phyloP scores from a whole-genome alignment of 164 flowering plant species.

The Tinospora cordifolia region DNA sequence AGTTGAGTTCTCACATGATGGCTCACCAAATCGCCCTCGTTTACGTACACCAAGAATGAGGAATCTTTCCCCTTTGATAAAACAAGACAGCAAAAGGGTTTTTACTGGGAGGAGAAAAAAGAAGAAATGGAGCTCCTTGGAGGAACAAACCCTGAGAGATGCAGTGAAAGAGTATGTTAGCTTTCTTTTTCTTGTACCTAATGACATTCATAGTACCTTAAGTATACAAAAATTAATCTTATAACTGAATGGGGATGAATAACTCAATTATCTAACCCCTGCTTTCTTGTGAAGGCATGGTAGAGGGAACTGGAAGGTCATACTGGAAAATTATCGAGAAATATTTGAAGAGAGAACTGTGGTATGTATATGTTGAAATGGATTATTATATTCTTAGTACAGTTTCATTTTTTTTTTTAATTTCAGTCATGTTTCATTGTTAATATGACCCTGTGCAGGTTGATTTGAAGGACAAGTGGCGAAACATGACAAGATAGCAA shows the following conservation, averaged over 20 bases:
- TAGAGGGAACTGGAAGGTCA: conserved; percentile 59
- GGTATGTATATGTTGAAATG: conserved; percentile 24
- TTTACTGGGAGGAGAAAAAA: conserved; percentile 33
- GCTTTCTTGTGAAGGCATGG: conserved; percentile 35
- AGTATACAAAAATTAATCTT: not conserved
- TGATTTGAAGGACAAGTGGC: conserved; percentile 80
- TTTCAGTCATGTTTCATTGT: not conserved
- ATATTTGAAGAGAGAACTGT: conserved; percentile 52
- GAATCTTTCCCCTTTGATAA: conserved; percentile 45
- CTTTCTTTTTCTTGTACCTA: not conserved
- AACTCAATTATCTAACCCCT: conserved; percentile 1
- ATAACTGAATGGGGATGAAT: not conserved
- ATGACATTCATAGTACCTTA: not conserved
- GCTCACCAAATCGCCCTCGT: conserved; percentile 16
- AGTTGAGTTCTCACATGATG: conserved; percentile 26
- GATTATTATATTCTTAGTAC: not conserved
- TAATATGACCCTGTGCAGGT: conserved; percentile 27
- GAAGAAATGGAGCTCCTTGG: conserved; percentile 51
- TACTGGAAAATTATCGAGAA: conserved; percentile 28
- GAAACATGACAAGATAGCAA: conserved; percentile 32
- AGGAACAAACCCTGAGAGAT: conserved; percentile 61
- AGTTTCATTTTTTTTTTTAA: not conserved
- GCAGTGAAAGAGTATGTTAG: conserved; percentile 50
- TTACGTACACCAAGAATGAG: conserved; percentile 35
- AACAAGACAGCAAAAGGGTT: conserved; percentile 13